Percentiles rank a stretch among this genome's conserved stretches.
These are phyloP conservation scores for Tetracladium setigerum DNA, from an alignment of 495 filamentous ascomycete genomes.

Conservation along the genomic window DNA sequence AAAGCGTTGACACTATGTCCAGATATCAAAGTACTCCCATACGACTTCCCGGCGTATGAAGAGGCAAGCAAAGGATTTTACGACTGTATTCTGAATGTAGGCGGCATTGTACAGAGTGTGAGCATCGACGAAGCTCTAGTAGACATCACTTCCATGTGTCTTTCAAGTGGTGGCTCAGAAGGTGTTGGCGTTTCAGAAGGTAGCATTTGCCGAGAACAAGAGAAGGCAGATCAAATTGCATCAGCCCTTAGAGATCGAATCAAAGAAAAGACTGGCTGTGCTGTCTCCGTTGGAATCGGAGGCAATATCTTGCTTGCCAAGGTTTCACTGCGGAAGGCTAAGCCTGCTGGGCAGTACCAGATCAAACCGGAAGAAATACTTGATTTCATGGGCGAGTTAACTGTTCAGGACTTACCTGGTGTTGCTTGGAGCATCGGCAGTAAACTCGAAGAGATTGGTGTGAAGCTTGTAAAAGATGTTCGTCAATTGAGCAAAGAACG, in stretches of 20 bases:
- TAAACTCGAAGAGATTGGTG: constrained; percentile 79
- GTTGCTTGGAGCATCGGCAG: constrained; percentile 79
- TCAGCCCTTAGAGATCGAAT: constrained; percentile 55
- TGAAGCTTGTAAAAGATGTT: constrained; percentile 76
- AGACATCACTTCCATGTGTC: constrained; percentile 62
- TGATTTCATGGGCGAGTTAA: constrained; percentile 65
- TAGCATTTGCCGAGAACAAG: constrained; percentile 73
- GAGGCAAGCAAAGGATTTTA: constrained; percentile 87
- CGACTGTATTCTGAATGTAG: constrained; percentile 67
- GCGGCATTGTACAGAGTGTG: constrained; percentile 85
- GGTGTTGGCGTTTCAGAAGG: constrained; percentile 62
- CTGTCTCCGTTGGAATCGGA: constrained; percentile 92
- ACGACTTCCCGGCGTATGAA: constrained; percentile 92
- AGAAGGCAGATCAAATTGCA: constrained; percentile 70
- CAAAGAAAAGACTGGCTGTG: constrained; percentile 67
- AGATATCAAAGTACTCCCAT: constrained; percentile 76
- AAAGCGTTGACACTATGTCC: constrained; percentile 75
- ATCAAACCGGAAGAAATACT: constrained; percentile 72
- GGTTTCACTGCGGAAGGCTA: constrained; percentile 82
- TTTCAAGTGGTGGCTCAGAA: constrained; percentile 58
- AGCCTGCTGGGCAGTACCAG: constrained; percentile 88
- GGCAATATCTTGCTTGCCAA: constrained; percentile 87
- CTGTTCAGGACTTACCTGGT: constrained; percentile 75
- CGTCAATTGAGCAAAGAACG: constrained; percentile 67
- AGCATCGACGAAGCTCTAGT: constrained; percentile 92